Conservation (phyloP, 441 rosid species). For the Jatropha multifida region DNA sequence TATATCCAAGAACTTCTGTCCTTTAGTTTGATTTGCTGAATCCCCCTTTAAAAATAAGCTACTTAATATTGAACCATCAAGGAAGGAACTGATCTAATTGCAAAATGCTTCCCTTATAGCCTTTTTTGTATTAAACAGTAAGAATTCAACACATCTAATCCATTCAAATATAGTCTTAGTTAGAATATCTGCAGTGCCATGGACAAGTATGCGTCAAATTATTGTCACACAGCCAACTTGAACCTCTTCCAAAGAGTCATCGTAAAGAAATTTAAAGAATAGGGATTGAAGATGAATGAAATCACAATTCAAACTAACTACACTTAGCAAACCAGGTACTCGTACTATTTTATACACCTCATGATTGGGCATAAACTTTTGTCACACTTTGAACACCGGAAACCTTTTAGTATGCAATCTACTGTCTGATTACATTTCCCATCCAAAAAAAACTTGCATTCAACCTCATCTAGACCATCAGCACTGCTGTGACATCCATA, state of each 20-base stretch:
- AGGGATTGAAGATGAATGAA: slow-evolving; percentile 58
- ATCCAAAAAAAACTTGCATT: slow-evolving; percentile 61
- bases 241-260: slow-evolving; percentile 76
- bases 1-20: slow-evolving; percentile 55
- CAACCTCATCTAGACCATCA: slow-evolving; percentile 40
- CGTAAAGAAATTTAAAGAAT: slow-evolving; percentile 72
- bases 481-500: slow-evolving; percentile 50
- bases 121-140: slow-evolving; percentile 68
- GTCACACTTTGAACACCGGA: slow-evolving; percentile 91
- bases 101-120: slow-evolving; percentile 87
- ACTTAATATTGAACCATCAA: slow-evolving; percentile 47
- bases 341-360: slow-evolving; percentile 40
- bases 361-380: slow-evolving; percentile 34
- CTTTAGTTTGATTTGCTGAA: slow-evolving; percentile 42
- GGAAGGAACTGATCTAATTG: slow-evolving; percentile 72
- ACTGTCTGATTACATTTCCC: slow-evolving; percentile 42
- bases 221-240: slow-evolving; percentile 84
- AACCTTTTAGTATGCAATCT: slow-evolving; percentile 65
- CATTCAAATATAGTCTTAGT: slow-evolving; percentile 62
- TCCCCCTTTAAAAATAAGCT: slow-evolving; percentile 57
- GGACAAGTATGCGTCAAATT: slow-evolving; percentile 71
- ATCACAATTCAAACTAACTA: slow-evolving; percentile 40
- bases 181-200: slow-evolving; percentile 53
- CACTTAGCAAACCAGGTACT: slow-evolving; percentile 36
- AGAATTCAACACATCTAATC: slow-evolving; percentile 66